phyloP scores from a whole-genome alignment of 805 yeast species.

The Komagataella pastoris region DNA sequence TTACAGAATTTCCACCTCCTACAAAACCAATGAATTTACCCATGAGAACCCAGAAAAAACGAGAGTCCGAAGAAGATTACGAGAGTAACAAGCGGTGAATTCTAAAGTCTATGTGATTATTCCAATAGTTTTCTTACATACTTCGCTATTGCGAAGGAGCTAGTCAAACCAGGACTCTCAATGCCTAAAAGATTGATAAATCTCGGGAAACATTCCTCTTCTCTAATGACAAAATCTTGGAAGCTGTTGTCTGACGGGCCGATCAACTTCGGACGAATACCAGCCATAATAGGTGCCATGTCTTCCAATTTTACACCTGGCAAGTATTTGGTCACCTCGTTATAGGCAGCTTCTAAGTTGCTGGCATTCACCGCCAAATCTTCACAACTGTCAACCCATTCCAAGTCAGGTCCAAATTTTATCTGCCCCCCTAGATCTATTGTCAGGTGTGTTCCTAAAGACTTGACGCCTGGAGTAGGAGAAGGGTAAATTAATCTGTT shows the following conservation, averaged over 20 bases:
- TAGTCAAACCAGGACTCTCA: slow-evolving; percentile 84
- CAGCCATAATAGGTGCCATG: slow-evolving; percentile 58
- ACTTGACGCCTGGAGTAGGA: slow-evolving; percentile 56
- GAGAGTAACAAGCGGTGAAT: slow-evolving; percentile 4
- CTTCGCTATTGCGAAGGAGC: slow-evolving; percentile 73
- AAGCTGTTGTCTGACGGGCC: slow-evolving; percentile 32
- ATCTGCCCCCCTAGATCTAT: slow-evolving; percentile 70
- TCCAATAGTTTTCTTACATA: slow-evolving; percentile 32
- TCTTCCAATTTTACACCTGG: slow-evolving; percentile 41
- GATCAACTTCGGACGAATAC: slow-evolving; percentile 70
- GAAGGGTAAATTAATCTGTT: slow-evolving; percentile 64
- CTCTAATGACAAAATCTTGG: slow-evolving; percentile 61
- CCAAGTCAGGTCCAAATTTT: slow-evolving; percentile 81
- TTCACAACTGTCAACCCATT: slow-evolving; percentile 46
- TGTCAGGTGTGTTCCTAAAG: slow-evolving; percentile 82
- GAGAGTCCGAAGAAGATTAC: slow-evolving; percentile 8
- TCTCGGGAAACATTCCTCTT: slow-evolving; percentile 63
- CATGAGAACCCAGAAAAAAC: slow-evolving; percentile 11
- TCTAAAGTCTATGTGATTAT: slow-evolving; percentile 3
- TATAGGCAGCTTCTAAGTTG: slow-evolving; percentile 40
- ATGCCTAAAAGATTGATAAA: slow-evolving; percentile 73
- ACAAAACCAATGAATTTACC: slow-evolving; percentile 59
- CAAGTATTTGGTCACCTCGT: slow-evolving; percentile 47
- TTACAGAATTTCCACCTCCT: slow-evolving; percentile 62
- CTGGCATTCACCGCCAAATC: slow-evolving; percentile 34